A percentile compares a stretch with the other conserved stretches of the same genome.
Evolutionary conservation across 805 yeast genomes (phyloP).

Genomic region (Candida ovalis): DNA sequence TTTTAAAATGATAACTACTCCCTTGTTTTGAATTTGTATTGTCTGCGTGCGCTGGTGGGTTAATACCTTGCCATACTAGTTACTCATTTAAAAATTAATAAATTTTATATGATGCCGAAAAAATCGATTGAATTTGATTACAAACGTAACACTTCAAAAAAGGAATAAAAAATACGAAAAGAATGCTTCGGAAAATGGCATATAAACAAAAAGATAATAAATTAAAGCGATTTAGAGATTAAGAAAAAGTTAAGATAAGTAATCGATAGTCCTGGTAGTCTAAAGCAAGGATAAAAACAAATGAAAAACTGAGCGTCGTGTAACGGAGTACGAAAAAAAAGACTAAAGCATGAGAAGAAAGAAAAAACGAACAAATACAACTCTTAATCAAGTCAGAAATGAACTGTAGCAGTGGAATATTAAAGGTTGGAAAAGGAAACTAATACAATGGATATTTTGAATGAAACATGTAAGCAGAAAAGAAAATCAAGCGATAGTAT

Average conservation of each 20-base stretch:
- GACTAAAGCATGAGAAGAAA: background rate
- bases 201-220: background rate
- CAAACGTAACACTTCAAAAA: background rate
- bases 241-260: background rate
- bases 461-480: background rate
- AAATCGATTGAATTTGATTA: background rate
- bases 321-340: background rate
- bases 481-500: background rate
- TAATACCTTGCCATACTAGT: background rate
- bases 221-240: background rate
- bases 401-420: background rate
- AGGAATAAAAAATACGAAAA: background rate
- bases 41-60: background rate
- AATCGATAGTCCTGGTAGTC: background rate
- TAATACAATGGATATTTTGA: background rate
- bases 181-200: background rate
- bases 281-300: background rate
- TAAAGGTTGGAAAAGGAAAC: too few relatives aligned
- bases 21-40: background rate
- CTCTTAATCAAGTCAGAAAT: background rate
- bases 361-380: background rate
- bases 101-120: background rate
- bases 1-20: conserved; percentile 30
- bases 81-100: background rate
- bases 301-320: background rate